Conservation (phyloP, 208 protist species). For the Acanthamoeba culbertsoni region DNA sequence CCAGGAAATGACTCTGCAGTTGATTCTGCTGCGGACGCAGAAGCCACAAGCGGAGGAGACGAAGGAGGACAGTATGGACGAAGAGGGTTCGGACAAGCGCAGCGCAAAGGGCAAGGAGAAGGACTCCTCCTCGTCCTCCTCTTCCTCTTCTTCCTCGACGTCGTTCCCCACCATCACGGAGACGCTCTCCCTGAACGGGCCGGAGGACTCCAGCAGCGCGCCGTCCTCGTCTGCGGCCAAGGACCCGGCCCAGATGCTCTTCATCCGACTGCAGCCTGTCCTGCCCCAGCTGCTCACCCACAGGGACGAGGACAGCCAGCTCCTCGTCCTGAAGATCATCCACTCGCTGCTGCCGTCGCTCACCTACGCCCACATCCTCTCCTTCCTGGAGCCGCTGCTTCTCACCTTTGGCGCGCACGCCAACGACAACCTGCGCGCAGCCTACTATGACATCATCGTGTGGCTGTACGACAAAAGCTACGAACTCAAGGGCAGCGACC, state of each 20-base stretch:
- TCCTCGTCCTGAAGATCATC: conserved; percentile 60
- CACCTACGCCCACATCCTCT: conserved; percentile 41
- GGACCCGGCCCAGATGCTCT: background rate
- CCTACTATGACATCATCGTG: conserved; percentile 77
- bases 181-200: background rate
- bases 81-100: background rate
- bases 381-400: conserved; percentile 60
- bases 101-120: conserved; percentile 14
- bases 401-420: conserved; percentile 53
- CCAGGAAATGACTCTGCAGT: conserved; percentile 64
- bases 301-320: conserved; percentile 64
- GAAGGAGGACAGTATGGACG: conserved; percentile 18
- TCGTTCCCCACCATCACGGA: conserved; percentile 17
- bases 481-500: conserved; percentile 5
- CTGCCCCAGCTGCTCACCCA: conserved; percentile 56
- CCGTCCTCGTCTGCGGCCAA: background rate
- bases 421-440: conserved; percentile 41
- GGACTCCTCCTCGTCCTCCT: background rate
- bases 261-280: conserved; percentile 54
- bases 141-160: no score
- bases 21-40: conserved; percentile 63
- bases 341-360: conserved; percentile 13
- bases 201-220: background rate
- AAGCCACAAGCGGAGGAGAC: background rate
- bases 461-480: conserved; percentile 72